Evolutionary conservation across 495 filamentous ascomycete species (phyloP), one percentile per base, ranked within the genome.

Genomic region (Aspergillus coremiiformis): DNA sequence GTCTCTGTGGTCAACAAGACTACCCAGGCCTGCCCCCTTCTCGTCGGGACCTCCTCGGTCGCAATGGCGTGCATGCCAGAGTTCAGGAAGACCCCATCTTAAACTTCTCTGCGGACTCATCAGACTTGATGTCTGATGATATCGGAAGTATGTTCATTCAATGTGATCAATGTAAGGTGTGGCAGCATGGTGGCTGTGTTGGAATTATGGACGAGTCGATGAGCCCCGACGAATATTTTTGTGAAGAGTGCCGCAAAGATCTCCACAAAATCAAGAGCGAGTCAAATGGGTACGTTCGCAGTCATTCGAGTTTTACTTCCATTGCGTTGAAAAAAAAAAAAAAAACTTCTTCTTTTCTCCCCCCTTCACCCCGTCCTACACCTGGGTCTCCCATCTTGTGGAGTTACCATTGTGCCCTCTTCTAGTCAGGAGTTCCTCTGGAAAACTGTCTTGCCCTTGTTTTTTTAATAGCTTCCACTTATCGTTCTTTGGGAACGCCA

Each of bases 121-220:
- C 71, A n/a, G 72, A 76, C 46, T 32, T 66, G 15, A 70, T 89
- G 43, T 79, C 84, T 23, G 91, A 97, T 60, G 92, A 96, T 42
- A 75, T 87, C 44, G 92, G 93, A 32, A 90, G 92, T 14, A 85
- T 97, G 67, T 99, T 95, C 66, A 91, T 99, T 54, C 93, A 97
- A 73, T 99, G 93, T 80, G 93, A 99, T 68, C 75, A 81, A 44
- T 99, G 93, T 72, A 94, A 96, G 66, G 93, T 96, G 49, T 99
- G 93, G 93, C 93, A 99, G 63, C 93, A 99, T 61, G 94, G 93
- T 63, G 90, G 89, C 51, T 99, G 93, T 70, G 94, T 99, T 45
- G 93, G 93, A 32, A 96, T 99, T 57, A 90, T 90, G 78, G 89
- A 95, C 55, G 89, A 92, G 66, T 84, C 86, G 48, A 83, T 84